Conservation (phyloP, 805 yeast species). For the Candida saitoana region DNA sequence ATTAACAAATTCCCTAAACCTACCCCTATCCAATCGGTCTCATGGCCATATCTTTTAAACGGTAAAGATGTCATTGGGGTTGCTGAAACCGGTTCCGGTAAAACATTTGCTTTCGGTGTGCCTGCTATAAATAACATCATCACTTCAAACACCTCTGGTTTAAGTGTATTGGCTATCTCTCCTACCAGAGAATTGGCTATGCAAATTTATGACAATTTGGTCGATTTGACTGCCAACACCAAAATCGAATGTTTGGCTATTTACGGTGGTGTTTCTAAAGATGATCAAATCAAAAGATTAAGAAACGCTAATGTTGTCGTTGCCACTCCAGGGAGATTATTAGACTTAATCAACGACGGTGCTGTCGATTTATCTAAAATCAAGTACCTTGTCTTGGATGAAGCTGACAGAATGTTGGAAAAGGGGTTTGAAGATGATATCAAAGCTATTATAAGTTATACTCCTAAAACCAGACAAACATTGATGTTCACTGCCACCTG, state of each 20-base stretch:
- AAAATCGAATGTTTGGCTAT: constrained; percentile 74
- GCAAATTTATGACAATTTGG: constrained; percentile 84
- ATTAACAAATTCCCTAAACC: constrained; percentile 79
- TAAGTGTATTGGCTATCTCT: constrained; percentile 79
- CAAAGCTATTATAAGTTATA: constrained; percentile 67
- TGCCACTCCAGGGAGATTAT: constrained; percentile 97
- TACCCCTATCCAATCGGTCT: constrained; percentile 89
- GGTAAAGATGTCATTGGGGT: constrained; percentile 91
- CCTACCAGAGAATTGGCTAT: constrained; percentile 98
- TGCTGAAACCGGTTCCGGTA: constrained; percentile 98
- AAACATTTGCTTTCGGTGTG: constrained; percentile 94
- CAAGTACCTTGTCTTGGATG: constrained; percentile 84
- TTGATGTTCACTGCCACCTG: constrained; percentile 99
- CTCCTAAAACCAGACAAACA: constrained; percentile 69
- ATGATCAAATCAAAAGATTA: constrained; percentile 75
- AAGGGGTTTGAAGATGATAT: constrained; percentile 98
- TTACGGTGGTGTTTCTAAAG: constrained; percentile 97
- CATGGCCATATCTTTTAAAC: constrained; percentile 86
- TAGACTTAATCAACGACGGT: constrained; percentile 88
- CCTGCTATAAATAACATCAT: constrained; percentile 84
- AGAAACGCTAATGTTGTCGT: constrained; percentile 72
- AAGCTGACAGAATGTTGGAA: constrained; percentile 98
- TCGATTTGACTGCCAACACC: constrained; percentile 56
- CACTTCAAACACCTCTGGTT: constrained; percentile 42
- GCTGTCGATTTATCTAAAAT: constrained; percentile 65